Conservation (phyloP, 1,139 yeast species). For the Casaregolazyma lundiana region DNA sequence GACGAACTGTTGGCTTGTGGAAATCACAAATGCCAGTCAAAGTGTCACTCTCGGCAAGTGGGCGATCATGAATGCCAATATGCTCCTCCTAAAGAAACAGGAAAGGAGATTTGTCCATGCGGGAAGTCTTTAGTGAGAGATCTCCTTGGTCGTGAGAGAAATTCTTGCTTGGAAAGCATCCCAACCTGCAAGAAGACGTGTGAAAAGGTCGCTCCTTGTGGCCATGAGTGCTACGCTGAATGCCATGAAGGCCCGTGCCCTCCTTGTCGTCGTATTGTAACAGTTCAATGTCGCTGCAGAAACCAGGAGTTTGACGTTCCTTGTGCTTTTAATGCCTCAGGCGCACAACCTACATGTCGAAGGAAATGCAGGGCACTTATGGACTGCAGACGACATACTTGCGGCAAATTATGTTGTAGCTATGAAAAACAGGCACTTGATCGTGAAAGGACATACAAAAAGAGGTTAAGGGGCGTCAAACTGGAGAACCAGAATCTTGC, state of each 20-base stretch:
- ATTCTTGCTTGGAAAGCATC: conserved; percentile 56
- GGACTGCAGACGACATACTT: conserved; percentile 79
- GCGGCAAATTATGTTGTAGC: conserved; percentile 64
- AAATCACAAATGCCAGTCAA: conserved; percentile 52
- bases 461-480: conserved; percentile 34
- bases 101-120: conserved; percentile 67
- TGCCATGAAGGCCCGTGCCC: conserved; percentile 80
- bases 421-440: conserved; percentile 58
- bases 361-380: conserved; percentile 71
- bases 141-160: conserved; percentile 43
- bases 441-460: conserved; percentile 56
- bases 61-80: conserved; percentile 52
- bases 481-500: conserved; percentile 16
- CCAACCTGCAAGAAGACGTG: conserved; percentile 69
- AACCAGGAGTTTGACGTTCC: conserved; percentile 53
- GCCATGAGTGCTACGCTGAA: conserved; percentile 58
- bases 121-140: conserved; percentile 49
- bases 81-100: conserved; percentile 44
- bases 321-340: conserved; percentile 52
- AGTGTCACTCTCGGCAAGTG: conserved; percentile 53
- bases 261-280: conserved; percentile 48
- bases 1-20: conserved; percentile 59
- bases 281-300: conserved; percentile 50
- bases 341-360: conserved; percentile 57
- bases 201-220: conserved; percentile 61